Percentiles rank a stretch among this genome's conserved stretches.
Conservation (phyloP, 768 basidiomycete genomes). For the Lactifluus pinguis region DNA sequence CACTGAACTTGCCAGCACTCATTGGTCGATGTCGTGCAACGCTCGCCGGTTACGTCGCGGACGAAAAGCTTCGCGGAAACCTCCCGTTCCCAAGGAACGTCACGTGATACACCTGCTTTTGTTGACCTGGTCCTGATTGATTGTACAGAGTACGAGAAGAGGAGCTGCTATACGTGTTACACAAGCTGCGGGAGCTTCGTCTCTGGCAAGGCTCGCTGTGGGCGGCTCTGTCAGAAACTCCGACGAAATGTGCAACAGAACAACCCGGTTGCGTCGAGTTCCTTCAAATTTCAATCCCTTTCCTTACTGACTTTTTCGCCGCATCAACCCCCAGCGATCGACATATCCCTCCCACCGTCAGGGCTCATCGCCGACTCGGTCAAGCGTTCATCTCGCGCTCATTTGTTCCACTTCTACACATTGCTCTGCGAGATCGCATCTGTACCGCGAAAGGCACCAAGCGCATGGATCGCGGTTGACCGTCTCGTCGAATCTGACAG, state of each 20-base stretch:
- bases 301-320: not conserved
- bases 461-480: slow-evolving; percentile 46
- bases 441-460: slow-evolving; percentile 56
- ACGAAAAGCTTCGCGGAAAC: slow-evolving; percentile 74
- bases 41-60: slow-evolving; percentile 70
- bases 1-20: slow-evolving; percentile 60
- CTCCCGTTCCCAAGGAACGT: slow-evolving; percentile 79
- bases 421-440: slow-evolving; percentile 73
- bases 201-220: slow-evolving; percentile 71
- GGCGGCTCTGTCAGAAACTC: slow-evolving; percentile 63
- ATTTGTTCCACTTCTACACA: slow-evolving; percentile 83
- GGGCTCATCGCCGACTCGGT: slow-evolving; percentile 60
- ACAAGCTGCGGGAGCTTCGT: slow-evolving; percentile 62
- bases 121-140: not conserved
- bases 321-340: slow-evolving; percentile 25
- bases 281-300: not conserved
- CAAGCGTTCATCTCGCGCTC: slow-evolving; percentile 66
- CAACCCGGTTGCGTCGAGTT: slow-evolving; percentile 42
- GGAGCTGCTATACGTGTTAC: slow-evolving; percentile 77
- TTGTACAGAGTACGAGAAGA: slow-evolving; percentile 71
- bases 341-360: slow-evolving; percentile 39
- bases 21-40: slow-evolving; percentile 66
- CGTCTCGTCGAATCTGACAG: slow-evolving; percentile 9
- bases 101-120: not conserved
- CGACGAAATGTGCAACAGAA: slow-evolving; percentile 42